A percentile compares a stretch with the other conserved stretches of the same genome.
Evolutionary conservation across 495 filamentous ascomycete genomes (phyloP).

Genomic region (Penicillium cataractarum): DNA sequence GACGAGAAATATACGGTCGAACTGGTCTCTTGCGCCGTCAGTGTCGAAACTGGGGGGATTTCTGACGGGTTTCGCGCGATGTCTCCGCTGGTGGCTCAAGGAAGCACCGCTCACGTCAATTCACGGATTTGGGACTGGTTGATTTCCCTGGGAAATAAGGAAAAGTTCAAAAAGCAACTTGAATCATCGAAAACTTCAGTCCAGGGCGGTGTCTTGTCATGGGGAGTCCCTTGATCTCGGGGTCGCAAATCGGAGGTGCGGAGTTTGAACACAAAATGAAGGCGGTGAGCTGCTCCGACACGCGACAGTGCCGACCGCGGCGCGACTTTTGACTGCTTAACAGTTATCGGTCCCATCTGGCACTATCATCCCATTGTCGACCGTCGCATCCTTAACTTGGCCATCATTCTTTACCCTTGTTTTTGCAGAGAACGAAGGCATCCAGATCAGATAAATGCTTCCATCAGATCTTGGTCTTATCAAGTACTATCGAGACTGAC

Average conservation of each 20-base stretch:
- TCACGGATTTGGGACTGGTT: not conserved
- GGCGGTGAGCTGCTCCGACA: slow-evolving; percentile 25
- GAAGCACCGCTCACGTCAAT: slow-evolving; percentile 13
- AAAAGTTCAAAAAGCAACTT: slow-evolving; percentile 5
- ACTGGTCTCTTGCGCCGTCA: not conserved
- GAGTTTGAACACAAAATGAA: slow-evolving; percentile 27
- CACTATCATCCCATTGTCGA: not conserved
- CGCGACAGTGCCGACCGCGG: not conserved
- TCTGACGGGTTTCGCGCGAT: slow-evolving; percentile 11
- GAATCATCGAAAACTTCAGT: slow-evolving; percentile 15
- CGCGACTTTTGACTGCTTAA: too few species aligned
- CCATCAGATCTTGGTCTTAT: not conserved
- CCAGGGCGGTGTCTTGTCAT: slow-evolving; percentile 6
- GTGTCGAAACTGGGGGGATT: slow-evolving; percentile 16
- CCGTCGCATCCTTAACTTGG: not conserved
- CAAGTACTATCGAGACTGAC: not conserved
- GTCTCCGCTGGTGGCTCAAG: slow-evolving; percentile 11
- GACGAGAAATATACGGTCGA: slow-evolving; percentile 1
- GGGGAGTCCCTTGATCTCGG: slow-evolving; percentile 21
- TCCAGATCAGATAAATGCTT: too few species aligned
- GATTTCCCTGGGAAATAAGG: not conserved
- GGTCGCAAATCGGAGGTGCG: slow-evolving; percentile 27
- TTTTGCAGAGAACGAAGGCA: not conserved
- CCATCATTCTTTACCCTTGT: not conserved
- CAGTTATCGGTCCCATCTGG: too few species aligned